A percentile compares a stretch with the other conserved stretches of the same genome.
Evolutionary conservation across 768 basidiomycete species (phyloP).

Genomic region (Podaxis mareebaensis): DNA sequence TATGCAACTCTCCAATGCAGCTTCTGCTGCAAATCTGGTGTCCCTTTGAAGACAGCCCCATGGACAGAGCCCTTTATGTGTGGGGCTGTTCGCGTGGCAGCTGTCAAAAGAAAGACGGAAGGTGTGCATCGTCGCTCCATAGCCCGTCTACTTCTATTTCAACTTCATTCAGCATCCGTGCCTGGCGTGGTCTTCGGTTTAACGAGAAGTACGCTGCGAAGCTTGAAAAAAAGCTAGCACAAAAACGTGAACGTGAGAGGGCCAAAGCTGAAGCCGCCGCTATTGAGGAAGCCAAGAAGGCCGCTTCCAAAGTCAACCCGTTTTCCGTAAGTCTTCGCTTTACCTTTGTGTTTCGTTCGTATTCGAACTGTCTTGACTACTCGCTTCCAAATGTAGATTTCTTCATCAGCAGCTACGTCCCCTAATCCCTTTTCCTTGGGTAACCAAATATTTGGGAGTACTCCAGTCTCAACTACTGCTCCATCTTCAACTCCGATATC

Average conservation of each 20-base stretch:
- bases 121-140: conserved; percentile 39
- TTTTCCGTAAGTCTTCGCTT: conserved; percentile 55
- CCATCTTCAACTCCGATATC: conserved; percentile 19
- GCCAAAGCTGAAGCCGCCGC: conserved; percentile 37
- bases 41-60: conserved; percentile 81
- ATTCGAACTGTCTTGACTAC: background rate
- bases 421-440: conserved; percentile 54
- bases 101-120: conserved; percentile 78
- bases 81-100: conserved; percentile 74
- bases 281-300: conserved; percentile 25
- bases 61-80: conserved; percentile 83
- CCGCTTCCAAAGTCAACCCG: conserved; percentile 52
- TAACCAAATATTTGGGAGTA: conserved; percentile 62
- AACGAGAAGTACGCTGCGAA: conserved; percentile 78
- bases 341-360: background rate
- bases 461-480: conserved; percentile 6
- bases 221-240: conserved; percentile 55
- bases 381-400: conserved; percentile 13
- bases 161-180: conserved; percentile 60
- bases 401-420: conserved; percentile 19
- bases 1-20: conserved; percentile 75
- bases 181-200: conserved; percentile 74
- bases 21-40: conserved; percentile 89
- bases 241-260: conserved; percentile 37
- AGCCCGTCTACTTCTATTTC: background rate